phyloP scores from a whole-genome alignment of 441 rosid species.

The Brassica hybrid region DNA sequence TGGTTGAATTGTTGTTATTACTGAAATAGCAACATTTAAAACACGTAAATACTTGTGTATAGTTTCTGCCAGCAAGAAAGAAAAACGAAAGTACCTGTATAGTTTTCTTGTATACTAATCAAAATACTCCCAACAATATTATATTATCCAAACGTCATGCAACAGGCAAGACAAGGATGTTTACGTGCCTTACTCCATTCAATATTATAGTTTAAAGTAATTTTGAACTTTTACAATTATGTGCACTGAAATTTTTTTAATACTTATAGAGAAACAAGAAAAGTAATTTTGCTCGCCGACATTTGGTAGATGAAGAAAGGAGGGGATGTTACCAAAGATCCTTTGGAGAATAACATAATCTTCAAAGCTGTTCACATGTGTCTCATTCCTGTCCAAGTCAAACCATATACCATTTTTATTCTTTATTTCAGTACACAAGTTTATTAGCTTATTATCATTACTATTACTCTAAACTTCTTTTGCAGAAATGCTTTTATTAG shows the following conservation, averaged over 20 bases:
- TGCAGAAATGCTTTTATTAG: neutral
- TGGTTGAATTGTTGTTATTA: neutral
- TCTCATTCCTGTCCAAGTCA: slow-evolving; percentile 45
- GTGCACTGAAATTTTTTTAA: neutral
- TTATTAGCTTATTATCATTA: neutral
- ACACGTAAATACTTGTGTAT: neutral
- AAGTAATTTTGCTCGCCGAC: slow-evolving; percentile 40
- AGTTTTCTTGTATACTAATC: neutral
- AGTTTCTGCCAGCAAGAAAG: neutral
- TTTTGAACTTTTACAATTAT: neutral
- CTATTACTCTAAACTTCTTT: slow-evolving; percentile 17
- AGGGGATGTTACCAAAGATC: slow-evolving; percentile 43
- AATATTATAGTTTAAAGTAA: neutral
- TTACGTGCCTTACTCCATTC: neutral
- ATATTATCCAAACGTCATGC: neutral
- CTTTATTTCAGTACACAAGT: neutral
- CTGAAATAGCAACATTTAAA: neutral
- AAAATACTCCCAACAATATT: neutral
- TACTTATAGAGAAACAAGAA: neutral
- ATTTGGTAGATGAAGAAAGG: slow-evolving; percentile 35
- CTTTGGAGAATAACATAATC: slow-evolving; percentile 37
- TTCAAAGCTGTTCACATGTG: slow-evolving; percentile 43
- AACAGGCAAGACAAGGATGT: neutral
- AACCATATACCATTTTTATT: slow-evolving; percentile 22
- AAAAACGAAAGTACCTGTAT: neutral